A percentile compares a stretch with the other conserved stretches of the same genome.
phyloP scores from a whole-genome alignment of 352 stramenopile species.

The Phytophthora pistaciae region DNA sequence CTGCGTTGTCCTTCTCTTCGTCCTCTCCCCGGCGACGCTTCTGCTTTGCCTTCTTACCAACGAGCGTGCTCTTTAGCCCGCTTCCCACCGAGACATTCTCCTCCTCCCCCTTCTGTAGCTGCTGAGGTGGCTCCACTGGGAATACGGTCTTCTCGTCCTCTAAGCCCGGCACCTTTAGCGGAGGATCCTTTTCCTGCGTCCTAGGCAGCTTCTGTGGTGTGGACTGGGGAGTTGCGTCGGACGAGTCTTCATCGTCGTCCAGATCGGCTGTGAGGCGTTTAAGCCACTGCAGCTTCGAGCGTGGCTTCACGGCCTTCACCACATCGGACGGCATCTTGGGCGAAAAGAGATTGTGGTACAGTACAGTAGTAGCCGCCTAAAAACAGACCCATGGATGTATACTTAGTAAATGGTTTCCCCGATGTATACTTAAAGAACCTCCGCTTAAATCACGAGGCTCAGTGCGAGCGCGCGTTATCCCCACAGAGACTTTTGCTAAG shows the following conservation, averaged over 20 bases:
- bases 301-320: not conserved
- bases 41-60: not conserved
- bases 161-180: not conserved
- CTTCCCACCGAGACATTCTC: not conserved
- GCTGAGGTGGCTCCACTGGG: not conserved
- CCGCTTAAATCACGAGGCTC: too few relatives aligned
- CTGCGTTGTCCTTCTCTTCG: not conserved
- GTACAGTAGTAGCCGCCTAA: too few relatives aligned
- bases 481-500: too few relatives aligned
- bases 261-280: not conserved
- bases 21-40: not conserved
- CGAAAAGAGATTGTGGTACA: too few relatives aligned
- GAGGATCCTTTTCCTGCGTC: not conserved
- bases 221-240: not conserved
- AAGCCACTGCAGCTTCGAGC: not conserved
- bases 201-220: not conserved
- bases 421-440: too few relatives aligned
- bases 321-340: too few relatives aligned
- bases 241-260: not conserved
- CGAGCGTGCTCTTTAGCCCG: not conserved
- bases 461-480: too few relatives aligned
- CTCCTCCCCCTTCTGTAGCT: not conserved
- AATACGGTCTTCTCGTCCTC: not conserved
- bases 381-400: too few relatives aligned
- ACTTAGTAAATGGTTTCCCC: too few relatives aligned